phyloP scores from a whole-genome alignment of 495 filamentous ascomycete species.

The Podospora anserina region DNA sequence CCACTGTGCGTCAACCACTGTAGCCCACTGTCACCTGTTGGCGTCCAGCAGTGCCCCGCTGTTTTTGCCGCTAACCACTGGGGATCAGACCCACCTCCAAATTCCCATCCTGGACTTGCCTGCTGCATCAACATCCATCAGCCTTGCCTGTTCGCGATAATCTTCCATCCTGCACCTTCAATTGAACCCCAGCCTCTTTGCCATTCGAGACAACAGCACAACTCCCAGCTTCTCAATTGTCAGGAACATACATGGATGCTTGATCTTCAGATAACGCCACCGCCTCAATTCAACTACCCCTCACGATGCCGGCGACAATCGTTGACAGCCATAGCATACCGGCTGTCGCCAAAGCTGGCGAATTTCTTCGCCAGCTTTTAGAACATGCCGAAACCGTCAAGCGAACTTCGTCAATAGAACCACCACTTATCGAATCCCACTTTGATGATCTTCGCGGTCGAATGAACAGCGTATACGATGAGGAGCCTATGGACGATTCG shows the following conservation, averaged over 20 bases:
- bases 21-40: slow-evolving; percentile 2
- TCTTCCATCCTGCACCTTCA: slow-evolving; percentile 3
- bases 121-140: background rate
- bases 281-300: background rate
- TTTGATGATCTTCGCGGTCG: slow-evolving; percentile 48
- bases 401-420: slow-evolving; percentile 66
- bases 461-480: slow-evolving; percentile 39
- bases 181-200: background rate
- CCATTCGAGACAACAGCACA: background rate
- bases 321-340: slow-evolving; percentile 47
- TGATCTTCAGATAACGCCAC: background rate
- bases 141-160: background rate
- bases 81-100: background rate
- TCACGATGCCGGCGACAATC: slow-evolving; percentile 40
- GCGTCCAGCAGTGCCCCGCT: background rate
- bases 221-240: too few species aligned
- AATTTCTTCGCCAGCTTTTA: slow-evolving; percentile 60
- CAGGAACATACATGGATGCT: background rate
- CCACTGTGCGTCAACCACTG: background rate
- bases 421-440: slow-evolving; percentile 64
- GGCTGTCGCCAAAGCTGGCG: slow-evolving; percentile 55
- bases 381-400: slow-evolving; percentile 63
- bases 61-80: background rate
- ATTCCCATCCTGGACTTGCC: background rate
- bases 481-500: slow-evolving; percentile 16